Base-by-base conservation (phyloP, 305 asterid genomes). In the Rubia tinctorum region DNA sequence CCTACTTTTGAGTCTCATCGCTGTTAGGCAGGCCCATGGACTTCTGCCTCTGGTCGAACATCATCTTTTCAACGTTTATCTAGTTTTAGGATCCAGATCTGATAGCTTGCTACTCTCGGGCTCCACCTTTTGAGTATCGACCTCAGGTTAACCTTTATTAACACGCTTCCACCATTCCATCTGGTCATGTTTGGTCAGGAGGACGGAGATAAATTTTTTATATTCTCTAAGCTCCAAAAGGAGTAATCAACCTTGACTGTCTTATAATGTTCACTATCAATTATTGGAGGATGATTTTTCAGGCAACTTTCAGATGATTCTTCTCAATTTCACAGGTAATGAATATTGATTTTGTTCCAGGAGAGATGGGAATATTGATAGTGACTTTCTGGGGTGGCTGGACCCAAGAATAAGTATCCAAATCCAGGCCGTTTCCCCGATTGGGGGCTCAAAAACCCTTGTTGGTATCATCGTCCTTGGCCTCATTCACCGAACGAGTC, bases 101-200 rank as follows among this genome's bases (percentile, higher is more conserved):
- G 90, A 74, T 17, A 91, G 77, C 64, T 85, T 91, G 77, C 96
- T 93, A 75, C 39, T 86, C 81, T 91, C 98, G 30, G 97, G 96
- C 81, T 90, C 97, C n/a, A 84, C 91, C 76, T 91, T 88, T 79
- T 90, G 96, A 5, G 92, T 89, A 81, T 91, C 97, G 17, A 94
- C 69, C 80, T 86, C 96, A 13, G 97, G 96, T 56, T 88, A 96
- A 73, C 97, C 98, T 82, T 91, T 88, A 80, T 89, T 93, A 82
- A 90, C 66, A 77, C 80, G 88, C 73, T 90, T 92, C 96, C 99
- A 94, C 99, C 98, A 90, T 53, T 91, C 91, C 99, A 94, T 89
- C 80, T 92, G 91, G 80, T 94, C 83, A 23, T 86, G 88, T 63
- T 94, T 91, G 10, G 96, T 89, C 34, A 95, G 85, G 76, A 92